Base-by-base conservation (phyloP, 768 basidiomycete species). In the Megacollybia marginata region DNA sequence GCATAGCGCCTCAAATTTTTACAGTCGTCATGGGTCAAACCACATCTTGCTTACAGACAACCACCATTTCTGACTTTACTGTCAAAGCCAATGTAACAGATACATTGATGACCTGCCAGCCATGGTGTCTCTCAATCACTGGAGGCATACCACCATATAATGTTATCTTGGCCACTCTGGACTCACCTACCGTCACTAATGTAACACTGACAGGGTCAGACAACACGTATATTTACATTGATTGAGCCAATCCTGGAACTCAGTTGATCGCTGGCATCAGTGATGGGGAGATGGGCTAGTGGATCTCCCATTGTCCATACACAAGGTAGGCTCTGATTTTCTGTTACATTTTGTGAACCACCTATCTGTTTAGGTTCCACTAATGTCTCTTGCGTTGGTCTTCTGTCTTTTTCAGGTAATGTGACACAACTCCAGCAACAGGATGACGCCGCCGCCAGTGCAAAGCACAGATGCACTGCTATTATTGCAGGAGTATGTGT, bases 121-220 rank as follows among this genome's bases (percentile, higher is more conserved):
- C 66, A 5, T 73, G 73, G 72, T 67, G 70, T 2, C 52, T 73
- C 11, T 64, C 59, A 8, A 62, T 74, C 48, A 62, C 53, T 5
- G 73, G 70, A 19, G 73, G 71, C 12, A 57, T 57, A 2, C 65
- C 66, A 34, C 77, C 74, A 1, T 74, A 73, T 56, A 66, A 59
- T 15, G 49, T 75, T 10, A 63, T 65, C 0, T 46, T 75, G 6
- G 65, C 62, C 31, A 62, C 65, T 4, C 38, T 67, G 13, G 58
- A 59, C 38, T 63, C 68, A 0, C 62, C 67, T 2, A 55, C 63
- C 13, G 59, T 71, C 28, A 71, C 67, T n/a, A 70, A 72, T 52
- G 63, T 68, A 20, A 67, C 68, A 5, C 57, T 73, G 59, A 59
- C 56, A 5, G 54, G 59, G 13, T 56, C 54, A 1, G 62, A 66